These are phyloP conservation scores for Drechslerella stenobrocha DNA, from an alignment of 2,329 filamentous ascomycete species.

Conservation along the genomic window DNA sequence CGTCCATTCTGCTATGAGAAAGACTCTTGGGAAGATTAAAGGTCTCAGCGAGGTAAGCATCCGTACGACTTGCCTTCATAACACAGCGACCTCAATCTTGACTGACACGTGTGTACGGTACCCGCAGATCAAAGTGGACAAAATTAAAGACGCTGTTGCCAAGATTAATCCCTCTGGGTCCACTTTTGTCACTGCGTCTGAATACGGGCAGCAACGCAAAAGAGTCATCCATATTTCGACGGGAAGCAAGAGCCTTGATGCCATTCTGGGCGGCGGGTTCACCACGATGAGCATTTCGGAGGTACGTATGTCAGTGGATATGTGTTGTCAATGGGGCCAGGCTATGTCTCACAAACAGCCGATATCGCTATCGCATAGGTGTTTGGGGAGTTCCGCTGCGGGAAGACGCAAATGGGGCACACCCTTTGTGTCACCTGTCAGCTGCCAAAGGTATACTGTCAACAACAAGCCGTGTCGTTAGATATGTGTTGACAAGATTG, in stretches of 20 bases:
- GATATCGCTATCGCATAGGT: conserved; percentile 55
- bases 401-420: conserved; percentile 71
- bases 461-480: not conserved
- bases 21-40: conserved; percentile 67
- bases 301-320: conserved; percentile 48
- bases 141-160: conserved; percentile 67
- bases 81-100: no score
- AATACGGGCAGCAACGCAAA: conserved; percentile 66
- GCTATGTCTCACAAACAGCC: conserved; percentile 50
- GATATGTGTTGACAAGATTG: conserved; percentile 34
- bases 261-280: conserved; percentile 68
- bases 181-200: conserved; percentile 68
- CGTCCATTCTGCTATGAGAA: conserved; percentile 65
- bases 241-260: conserved; percentile 70
- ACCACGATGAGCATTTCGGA: conserved; percentile 72
- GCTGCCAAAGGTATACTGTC: conserved; percentile 57
- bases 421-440: conserved; percentile 69
- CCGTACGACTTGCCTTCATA: no score
- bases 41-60: conserved; percentile 55
- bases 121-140: conserved; percentile 66
- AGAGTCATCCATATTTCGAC: conserved; percentile 68
- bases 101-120: not conserved
- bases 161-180: conserved; percentile 65
- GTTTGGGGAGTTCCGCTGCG: conserved; percentile 67
- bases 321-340: not conserved